A percentile compares a stretch with the other conserved stretches of the same genome.
Conservation (phyloP, 345 rosid genomes). For the Isatis tinctoria region DNA sequence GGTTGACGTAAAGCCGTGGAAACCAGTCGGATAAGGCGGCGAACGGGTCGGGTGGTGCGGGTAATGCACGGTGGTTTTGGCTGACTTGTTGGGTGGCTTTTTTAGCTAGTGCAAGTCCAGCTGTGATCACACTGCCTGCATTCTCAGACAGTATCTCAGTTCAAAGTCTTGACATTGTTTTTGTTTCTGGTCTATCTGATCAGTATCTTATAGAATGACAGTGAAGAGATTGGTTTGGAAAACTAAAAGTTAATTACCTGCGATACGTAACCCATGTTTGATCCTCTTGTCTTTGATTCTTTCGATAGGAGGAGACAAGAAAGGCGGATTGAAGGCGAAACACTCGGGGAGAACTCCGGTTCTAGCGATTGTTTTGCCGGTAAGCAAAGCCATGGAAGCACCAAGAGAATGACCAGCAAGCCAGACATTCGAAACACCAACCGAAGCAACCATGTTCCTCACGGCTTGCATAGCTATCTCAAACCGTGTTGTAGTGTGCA, state of each 20-base stretch:
- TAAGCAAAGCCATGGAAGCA: constrained; percentile 73
- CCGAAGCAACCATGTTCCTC: constrained; percentile 56
- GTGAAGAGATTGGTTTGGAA: neutral
- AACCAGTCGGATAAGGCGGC: constrained; percentile 54
- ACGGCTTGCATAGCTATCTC: constrained; percentile 79
- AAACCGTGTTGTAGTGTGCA: constrained; percentile 66
- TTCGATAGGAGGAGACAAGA: constrained; percentile 72
- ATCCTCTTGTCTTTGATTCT: constrained; percentile 58
- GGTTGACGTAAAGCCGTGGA: constrained; percentile 61
- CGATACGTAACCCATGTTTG: constrained; percentile 63
- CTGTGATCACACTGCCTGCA: constrained; percentile 73
- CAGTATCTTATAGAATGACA: too few species aligned
- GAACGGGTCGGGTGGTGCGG: constrained; percentile 47
- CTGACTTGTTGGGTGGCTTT: constrained; percentile 35
- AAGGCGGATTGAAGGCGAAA: constrained; percentile 83
- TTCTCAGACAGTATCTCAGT: neutral
- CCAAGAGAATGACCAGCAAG: constrained; percentile 94
- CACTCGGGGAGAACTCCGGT: constrained; percentile 50
- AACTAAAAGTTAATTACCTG: constrained; percentile 38
- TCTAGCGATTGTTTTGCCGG: constrained; percentile 73
- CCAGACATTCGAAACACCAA: constrained; percentile 72
- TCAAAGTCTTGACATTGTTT: neutral
- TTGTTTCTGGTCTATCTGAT: too few species aligned
- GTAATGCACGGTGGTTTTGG: constrained; percentile 46
- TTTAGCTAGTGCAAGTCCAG: constrained; percentile 70